A percentile compares a stretch with the other conserved stretches of the same genome.
These are phyloP conservation scores for Scleroderma citrinum DNA, from an alignment of 768 basidiomycete genomes.

Conservation along the genomic window DNA sequence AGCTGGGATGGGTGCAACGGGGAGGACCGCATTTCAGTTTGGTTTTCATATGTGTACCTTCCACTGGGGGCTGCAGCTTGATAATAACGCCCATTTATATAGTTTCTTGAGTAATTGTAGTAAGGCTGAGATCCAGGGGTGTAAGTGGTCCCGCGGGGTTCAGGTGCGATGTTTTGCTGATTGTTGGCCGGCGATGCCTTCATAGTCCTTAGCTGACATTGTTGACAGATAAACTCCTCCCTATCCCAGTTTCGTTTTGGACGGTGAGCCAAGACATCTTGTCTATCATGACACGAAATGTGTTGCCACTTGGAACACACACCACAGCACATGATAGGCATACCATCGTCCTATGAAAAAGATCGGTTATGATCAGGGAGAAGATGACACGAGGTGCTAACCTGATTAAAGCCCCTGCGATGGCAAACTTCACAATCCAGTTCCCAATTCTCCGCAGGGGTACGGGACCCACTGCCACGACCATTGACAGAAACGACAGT, in stretches of 20 bases:
- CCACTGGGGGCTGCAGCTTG: conserved; percentile 9
- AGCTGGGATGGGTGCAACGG: conserved; percentile 13
- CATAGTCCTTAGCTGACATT: conserved; percentile 36
- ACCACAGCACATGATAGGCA: conserved; percentile 78
- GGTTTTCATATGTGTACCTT: conserved; percentile 20
- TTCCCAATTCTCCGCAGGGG: conserved; percentile 70
- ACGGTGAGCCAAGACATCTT: conserved; percentile 57
- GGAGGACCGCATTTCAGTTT: conserved; percentile 12
- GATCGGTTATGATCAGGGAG: conserved; percentile 5
- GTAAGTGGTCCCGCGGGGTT: conserved; percentile 6
- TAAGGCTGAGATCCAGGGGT: conserved; percentile 8
- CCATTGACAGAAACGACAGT: conserved; percentile 16
- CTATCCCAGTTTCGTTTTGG: conserved; percentile 75
- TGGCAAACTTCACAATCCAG: conserved; percentile 85
- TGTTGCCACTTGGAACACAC: conserved; percentile 87
- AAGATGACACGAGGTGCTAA: conserved; percentile 31
- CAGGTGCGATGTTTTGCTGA: conserved; percentile 5
- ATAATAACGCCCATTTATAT: conserved; percentile 13
- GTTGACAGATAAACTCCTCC: conserved; percentile 76
- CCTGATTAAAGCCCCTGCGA: conserved; percentile 65
- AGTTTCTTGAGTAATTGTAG: conserved; percentile 15
- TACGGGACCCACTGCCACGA: conserved; percentile 42
- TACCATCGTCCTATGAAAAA: conserved; percentile 62
- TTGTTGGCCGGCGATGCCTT: conserved; percentile 7
- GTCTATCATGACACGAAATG: conserved; percentile 73